Conservation (phyloP, 169 alveolate genomes). For the Cryptosporidium viatorum region DNA sequence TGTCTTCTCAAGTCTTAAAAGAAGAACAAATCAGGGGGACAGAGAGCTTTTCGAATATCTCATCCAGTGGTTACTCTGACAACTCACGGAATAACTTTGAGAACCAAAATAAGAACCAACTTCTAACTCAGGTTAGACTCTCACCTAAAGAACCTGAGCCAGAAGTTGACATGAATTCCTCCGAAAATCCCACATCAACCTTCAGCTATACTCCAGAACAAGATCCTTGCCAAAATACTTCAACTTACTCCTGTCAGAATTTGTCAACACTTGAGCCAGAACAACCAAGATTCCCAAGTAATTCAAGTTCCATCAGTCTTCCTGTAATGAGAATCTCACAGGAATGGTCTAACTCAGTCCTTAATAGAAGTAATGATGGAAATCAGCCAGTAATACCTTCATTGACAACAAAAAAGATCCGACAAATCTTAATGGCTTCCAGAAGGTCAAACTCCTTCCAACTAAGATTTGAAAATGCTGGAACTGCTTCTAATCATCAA, state of each 20-base stretch:
- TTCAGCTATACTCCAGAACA: background rate
- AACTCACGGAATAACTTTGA: background rate
- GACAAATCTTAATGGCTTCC: slow-evolving; percentile 67
- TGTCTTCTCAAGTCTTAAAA: background rate
- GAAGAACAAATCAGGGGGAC: background rate
- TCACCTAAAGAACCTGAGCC: background rate
- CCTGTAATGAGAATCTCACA: slow-evolving; percentile 55
- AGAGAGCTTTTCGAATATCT: background rate
- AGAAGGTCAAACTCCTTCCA: slow-evolving; percentile 26
- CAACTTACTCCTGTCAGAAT: background rate
- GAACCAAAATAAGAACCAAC: background rate
- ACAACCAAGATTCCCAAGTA: slow-evolving; percentile 3
- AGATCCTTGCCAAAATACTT: background rate
- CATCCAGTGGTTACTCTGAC: background rate
- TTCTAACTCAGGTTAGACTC: background rate
- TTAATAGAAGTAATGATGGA: background rate
- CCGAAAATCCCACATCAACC: background rate
- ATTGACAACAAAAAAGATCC: slow-evolving; percentile 25
- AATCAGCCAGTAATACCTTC: slow-evolving; percentile 33
- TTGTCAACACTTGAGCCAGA: background rate
- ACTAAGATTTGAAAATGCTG: background rate
- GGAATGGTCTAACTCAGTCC: slow-evolving; percentile 36
- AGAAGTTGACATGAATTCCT: background rate
- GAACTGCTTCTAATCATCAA: background rate
- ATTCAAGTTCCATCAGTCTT: background rate